Evolutionary conservation across 768 basidiomycete genomes (phyloP).

Genomic region (Suillus ampliporus): DNA sequence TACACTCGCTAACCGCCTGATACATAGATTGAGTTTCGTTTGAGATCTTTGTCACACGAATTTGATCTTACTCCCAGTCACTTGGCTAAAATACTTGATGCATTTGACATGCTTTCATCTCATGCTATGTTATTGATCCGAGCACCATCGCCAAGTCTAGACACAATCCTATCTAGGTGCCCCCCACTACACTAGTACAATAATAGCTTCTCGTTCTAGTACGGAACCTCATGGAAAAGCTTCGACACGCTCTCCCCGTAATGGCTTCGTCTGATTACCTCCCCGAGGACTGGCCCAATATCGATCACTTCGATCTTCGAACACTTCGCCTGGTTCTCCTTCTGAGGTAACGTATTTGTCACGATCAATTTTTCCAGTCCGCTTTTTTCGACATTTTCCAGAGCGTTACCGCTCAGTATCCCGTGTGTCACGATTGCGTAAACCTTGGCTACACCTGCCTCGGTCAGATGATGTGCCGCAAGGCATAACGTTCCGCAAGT

Average conservation of each 20-base stretch:
- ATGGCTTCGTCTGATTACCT: slow-evolving; percentile 94
- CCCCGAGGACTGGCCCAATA: slow-evolving; percentile 92
- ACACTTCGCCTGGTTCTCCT: slow-evolving; percentile 72
- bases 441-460: slow-evolving; percentile 86
- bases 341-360: slow-evolving; percentile 96
- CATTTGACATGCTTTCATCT: slow-evolving; percentile 2
- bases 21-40: slow-evolving; percentile 6
- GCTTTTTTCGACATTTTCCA: slow-evolving; percentile 72
- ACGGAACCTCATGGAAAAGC: slow-evolving; percentile 89
- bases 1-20: slow-evolving; percentile 1
- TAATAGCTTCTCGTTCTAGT: slow-evolving; percentile 46
- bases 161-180: background rate
- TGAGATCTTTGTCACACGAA: slow-evolving; percentile 4
- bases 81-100: background rate
- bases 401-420: slow-evolving; percentile 89
- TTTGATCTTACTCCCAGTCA: slow-evolving; percentile 1
- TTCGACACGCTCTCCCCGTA: slow-evolving; percentile 95
- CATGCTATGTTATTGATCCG: slow-evolving; percentile 2
- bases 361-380: slow-evolving; percentile 93
- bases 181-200: no score
- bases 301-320: slow-evolving; percentile 92
- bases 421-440: slow-evolving; percentile 97
- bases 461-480: slow-evolving; percentile 86
- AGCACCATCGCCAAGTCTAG: slow-evolving; percentile 2
- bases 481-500: slow-evolving; percentile 94